phyloP scores from a whole-genome alignment of 106 monocot genomes.

The Amphibolis antarctica region DNA sequence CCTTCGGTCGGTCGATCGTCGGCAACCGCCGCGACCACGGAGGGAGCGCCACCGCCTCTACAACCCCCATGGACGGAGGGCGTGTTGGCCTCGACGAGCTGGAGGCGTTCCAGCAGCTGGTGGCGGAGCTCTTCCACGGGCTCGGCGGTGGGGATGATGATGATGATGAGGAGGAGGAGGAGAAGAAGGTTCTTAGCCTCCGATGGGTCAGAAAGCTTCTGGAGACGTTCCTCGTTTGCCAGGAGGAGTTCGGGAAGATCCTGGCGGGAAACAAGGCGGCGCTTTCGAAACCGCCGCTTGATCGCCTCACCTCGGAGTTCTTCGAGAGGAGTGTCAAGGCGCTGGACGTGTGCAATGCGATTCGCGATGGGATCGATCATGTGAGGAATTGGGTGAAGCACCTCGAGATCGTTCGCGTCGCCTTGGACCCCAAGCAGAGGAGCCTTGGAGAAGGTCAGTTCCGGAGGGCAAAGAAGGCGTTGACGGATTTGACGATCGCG shows the following conservation, averaged over 20 bases:
- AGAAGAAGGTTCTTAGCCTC: conserved; percentile 35
- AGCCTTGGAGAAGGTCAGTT: conserved; percentile 53
- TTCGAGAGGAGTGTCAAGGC: conserved; percentile 74
- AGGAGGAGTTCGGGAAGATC: conserved; percentile 23
- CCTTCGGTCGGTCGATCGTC: conserved; percentile 37
- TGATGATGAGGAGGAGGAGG: no score
- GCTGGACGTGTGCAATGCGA: conserved; percentile 86
- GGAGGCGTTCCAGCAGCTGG: conserved; percentile 45
- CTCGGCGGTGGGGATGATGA: no score
- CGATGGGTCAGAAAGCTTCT: conserved; percentile 80
- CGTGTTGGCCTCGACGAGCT: conserved; percentile 24
- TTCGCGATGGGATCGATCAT: conserved; percentile 78
- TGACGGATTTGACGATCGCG: conserved; percentile 46
- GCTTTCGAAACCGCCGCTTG: conserved; percentile 28
- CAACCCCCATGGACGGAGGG: conserved; percentile 10
- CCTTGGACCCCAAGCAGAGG: conserved; percentile 14
- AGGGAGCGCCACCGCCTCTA: no score
- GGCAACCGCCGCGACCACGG: conserved; percentile 42
- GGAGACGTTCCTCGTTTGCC: conserved; percentile 4
- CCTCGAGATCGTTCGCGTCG: conserved; percentile 48
- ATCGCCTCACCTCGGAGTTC: conserved; percentile 51
- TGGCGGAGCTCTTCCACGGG: conserved; percentile 42
- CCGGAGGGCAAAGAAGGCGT: conserved; percentile 63
- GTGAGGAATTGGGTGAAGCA: conserved; percentile 53
- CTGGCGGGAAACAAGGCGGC: background rate